Evolutionary conservation across 129 eudicot species (phyloP).

Genomic region (Lactuca sativa): DNA sequence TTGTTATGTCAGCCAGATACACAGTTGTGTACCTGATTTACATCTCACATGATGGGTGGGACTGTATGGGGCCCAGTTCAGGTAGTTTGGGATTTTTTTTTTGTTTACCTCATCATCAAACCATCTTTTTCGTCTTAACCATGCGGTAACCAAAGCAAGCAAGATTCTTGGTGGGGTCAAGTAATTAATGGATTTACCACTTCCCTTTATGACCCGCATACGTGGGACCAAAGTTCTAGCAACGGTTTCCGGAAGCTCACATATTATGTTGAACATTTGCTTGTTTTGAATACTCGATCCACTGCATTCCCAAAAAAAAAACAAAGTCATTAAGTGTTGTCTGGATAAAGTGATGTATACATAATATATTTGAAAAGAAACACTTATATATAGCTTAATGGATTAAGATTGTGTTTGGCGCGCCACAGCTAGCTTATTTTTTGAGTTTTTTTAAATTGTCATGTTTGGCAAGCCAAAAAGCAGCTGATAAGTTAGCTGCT

Average conservation of each 20-base stretch:
- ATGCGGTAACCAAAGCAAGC: slow-evolving; percentile 83
- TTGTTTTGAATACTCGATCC: slow-evolving; percentile 62
- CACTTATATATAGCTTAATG: too few species aligned
- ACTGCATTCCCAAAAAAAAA: slow-evolving; percentile 32
- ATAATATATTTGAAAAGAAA: too few species aligned
- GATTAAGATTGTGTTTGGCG: too few species aligned
- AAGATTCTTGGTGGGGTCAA: slow-evolving; percentile 88
- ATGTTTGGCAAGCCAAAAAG: too few species aligned
- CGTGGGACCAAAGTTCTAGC: slow-evolving; percentile 74
- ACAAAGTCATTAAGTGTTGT: neutral
- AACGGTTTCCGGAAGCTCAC: slow-evolving; percentile 80
- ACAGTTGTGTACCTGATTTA: too few species aligned
- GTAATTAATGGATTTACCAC: slow-evolving; percentile 68
- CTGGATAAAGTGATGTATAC: too few species aligned
- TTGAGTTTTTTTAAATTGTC: too few species aligned
- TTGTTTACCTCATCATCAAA: slow-evolving; percentile 75
- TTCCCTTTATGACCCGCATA: slow-evolving; percentile 73
- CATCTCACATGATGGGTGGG: too few species aligned
- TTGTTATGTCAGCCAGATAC: too few species aligned
- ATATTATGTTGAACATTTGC: slow-evolving; percentile 77
- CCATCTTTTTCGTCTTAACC: slow-evolving; percentile 85
- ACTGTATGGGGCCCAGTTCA: too few species aligned
- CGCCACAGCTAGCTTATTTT: too few species aligned
- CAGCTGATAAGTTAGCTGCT: too few species aligned
- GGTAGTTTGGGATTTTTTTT: neutral